Evolutionary conservation across 306 rosid species (phyloP).

Genomic region (Biancaea sappan): DNA sequence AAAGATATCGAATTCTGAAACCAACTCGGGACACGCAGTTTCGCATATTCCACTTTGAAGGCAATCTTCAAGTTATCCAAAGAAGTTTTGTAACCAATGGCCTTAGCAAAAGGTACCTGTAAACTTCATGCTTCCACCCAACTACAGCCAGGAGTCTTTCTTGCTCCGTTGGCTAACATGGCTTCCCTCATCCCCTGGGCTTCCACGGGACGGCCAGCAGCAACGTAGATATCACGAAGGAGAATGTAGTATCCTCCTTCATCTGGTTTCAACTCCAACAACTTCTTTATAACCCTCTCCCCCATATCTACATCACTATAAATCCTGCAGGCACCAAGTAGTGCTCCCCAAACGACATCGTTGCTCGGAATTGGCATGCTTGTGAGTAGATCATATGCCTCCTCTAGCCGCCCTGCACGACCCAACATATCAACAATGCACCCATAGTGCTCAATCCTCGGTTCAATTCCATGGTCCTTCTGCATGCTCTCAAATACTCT

Average conservation of each 20-base stretch:
- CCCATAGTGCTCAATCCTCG: conserved; percentile 64
- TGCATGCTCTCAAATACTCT: conserved; percentile 56
- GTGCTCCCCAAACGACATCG: conserved; percentile 57
- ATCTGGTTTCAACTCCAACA: conserved; percentile 60
- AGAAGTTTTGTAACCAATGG: no score
- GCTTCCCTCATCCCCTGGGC: conserved; percentile 54
- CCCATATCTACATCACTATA: conserved; percentile 57
- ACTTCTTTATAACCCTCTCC: conserved; percentile 47
- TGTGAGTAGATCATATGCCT: conserved; percentile 51
- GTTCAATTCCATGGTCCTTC: conserved; percentile 45
- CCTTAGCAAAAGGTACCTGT: neutral
- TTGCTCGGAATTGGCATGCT: conserved; percentile 50
- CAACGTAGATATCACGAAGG: conserved; percentile 56
- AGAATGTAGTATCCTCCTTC: conserved; percentile 64
- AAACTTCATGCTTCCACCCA: conserved; percentile 48
- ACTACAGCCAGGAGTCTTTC: conserved; percentile 54
- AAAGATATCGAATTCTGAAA: no score
- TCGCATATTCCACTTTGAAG: neutral
- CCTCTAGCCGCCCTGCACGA: conserved; percentile 63
- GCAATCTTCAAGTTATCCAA: no score
- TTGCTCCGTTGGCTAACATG: conserved; percentile 49
- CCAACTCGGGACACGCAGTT: no score
- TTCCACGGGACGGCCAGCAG: conserved; percentile 53
- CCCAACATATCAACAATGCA: conserved; percentile 66
- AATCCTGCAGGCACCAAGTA: conserved; percentile 62